Evolutionary conservation across 2,329 filamentous ascomycete species (phyloP).

Genomic region (Pseudogymnoascus destructans): DNA sequence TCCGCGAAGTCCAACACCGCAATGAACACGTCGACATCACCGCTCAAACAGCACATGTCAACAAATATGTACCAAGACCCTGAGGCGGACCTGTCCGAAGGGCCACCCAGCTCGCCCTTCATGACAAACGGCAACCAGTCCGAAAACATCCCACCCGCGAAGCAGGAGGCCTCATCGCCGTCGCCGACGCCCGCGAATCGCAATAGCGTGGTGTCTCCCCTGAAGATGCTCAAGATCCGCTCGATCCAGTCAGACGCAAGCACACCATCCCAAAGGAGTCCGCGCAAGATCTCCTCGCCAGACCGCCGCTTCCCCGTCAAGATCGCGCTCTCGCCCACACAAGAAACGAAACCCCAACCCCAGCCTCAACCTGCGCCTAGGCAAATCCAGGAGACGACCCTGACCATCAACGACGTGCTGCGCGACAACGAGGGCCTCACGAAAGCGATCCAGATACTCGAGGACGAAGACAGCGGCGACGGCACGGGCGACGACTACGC

Average conservation of each 20-base stretch:
- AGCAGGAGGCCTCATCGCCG: slow-evolving; percentile 18
- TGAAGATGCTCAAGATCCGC: slow-evolving; percentile 24
- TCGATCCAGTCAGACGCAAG: slow-evolving; percentile 17
- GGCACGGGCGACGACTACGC: slow-evolving; percentile 21
- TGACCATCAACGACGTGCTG: slow-evolving; percentile 38
- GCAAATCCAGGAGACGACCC: slow-evolving; percentile 15
- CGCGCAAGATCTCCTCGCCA: slow-evolving; percentile 35
- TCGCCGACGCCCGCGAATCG: slow-evolving; percentile 20
- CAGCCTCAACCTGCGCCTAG: slow-evolving; percentile 7
- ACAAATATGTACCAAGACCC: background rate
- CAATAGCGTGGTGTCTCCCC: slow-evolving; percentile 17
- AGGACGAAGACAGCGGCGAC: slow-evolving; percentile 31
- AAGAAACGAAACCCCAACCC: slow-evolving; percentile 13
- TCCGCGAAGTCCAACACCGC: background rate
- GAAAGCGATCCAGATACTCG: slow-evolving; percentile 49
- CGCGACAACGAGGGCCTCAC: slow-evolving; percentile 42
- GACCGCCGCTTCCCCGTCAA: slow-evolving; percentile 50
- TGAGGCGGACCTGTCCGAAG: slow-evolving; percentile 17
- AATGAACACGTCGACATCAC: slow-evolving; percentile 5
- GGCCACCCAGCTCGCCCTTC: slow-evolving; percentile 24
- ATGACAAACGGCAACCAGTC: slow-evolving; percentile 18
- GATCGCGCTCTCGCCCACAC: slow-evolving; percentile 26
- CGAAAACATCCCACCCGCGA: slow-evolving; percentile 22
- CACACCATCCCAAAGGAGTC: slow-evolving; percentile 26
- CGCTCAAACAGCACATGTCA: background rate